Evolutionary conservation across 108 stramenopile genomes (phyloP), one percentile per base, ranked within the genome.

Genomic region (Aurantiochytrium sp.): DNA sequence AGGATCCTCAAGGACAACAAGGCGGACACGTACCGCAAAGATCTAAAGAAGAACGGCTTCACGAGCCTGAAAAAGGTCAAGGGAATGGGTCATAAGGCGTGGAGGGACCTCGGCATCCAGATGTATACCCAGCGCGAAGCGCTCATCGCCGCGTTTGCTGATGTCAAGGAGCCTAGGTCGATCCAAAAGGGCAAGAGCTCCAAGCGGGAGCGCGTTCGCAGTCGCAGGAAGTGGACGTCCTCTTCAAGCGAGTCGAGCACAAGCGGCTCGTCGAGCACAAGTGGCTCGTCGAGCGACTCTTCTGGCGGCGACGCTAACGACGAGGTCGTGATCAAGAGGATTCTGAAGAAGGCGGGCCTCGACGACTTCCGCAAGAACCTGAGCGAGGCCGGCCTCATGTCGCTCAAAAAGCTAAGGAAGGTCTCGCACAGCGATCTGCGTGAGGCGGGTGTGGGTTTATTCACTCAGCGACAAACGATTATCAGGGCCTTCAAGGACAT

Each of bases 281-380:
- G 34, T 34, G 6, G 21, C 1, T 81, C 73, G 6, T 37, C 36
- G 30, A 81, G 73, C 39, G 12, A 6, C 12, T 41, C 42, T 42
- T 30, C 19, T 24, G 73, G 73, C 73, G 73, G n/a, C n/a, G n/a
- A n/a, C n/a, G n/a, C n/a, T n/a, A n/a, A 81, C 45, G 73, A 81
- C 12, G 39, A 81, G 45, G 73, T 24, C n/a, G 39, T 12, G 73
- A 81, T 81, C 45, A 81, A 81, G 73, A 81, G 24, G 42, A 2
- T 81, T 81, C 39, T 81, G 42, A 81, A 1, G 45, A 81, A 48
- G 27, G 73, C 6, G 2, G 73, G 73, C n/a, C 73, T 39, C 19
- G 73, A 41, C 12, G 45, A 1, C 32, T 37, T 2, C 73, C 45
- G 73, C 21, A 81, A 81, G 27, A 21, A 37, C 12, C 45, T 81